These are phyloP conservation scores for Metschnikowia orientalis DNA, from an alignment of 805 yeast species.

Conservation along the genomic window DNA sequence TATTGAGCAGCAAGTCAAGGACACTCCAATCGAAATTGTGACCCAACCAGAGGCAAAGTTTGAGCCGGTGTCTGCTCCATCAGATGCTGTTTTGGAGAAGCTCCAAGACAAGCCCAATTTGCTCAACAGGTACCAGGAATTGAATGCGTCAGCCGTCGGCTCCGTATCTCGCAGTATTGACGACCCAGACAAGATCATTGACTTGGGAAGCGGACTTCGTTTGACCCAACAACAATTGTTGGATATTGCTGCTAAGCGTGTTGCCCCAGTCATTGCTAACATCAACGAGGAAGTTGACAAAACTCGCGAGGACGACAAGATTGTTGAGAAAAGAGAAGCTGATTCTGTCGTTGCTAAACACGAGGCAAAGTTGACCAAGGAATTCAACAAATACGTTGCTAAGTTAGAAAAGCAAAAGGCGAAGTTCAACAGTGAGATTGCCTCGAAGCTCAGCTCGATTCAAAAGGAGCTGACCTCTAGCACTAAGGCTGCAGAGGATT, in stretches of 20 bases:
- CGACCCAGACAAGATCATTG: conserved; percentile 46
- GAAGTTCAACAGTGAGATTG: conserved; percentile 40
- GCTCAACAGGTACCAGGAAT: conserved; percentile 45
- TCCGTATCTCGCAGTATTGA: conserved; percentile 43
- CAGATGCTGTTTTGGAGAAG: conserved; percentile 32
- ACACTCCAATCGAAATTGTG: conserved; percentile 33
- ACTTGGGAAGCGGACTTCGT: conserved; percentile 51
- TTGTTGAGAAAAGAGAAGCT: conserved; percentile 36
- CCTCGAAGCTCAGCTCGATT: conserved; percentile 25
- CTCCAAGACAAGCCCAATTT: conserved; percentile 46
- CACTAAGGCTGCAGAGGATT: conserved; percentile 28
- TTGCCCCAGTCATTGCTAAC: conserved; percentile 48
- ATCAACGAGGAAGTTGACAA: conserved; percentile 48
- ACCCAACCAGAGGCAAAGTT: conserved; percentile 31
- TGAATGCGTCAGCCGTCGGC: conserved; percentile 44
- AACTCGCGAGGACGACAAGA: conserved; percentile 41
- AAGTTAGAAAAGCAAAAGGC: conserved; percentile 37
- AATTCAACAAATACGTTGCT: conserved; percentile 33
- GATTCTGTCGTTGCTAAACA: conserved; percentile 34
- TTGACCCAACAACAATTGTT: conserved; percentile 53
- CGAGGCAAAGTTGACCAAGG: conserved; percentile 32
- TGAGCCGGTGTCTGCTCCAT: conserved; percentile 34
- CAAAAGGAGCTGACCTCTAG: conserved; percentile 23
- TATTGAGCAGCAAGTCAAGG: conserved; percentile 25
- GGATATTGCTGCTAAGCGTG: conserved; percentile 52